Evolutionary conservation across 768 basidiomycete genomes (phyloP), one percentile per base, ranked within the genome.

Genomic region (Mycena galericulata): DNA sequence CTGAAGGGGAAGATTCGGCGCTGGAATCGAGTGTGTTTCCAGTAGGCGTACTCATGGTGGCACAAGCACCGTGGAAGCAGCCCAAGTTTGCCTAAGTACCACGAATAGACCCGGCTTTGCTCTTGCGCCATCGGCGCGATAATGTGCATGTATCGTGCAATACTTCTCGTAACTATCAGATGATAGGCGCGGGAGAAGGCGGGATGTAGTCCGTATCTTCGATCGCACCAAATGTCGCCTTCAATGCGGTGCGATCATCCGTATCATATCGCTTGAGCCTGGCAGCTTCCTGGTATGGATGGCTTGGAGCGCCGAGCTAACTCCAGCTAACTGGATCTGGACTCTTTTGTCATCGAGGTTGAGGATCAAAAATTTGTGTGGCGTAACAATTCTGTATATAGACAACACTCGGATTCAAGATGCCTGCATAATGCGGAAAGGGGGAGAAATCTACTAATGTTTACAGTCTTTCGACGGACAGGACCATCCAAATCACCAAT

Each of bases 91-190:
- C 47, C 47, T 45, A 53, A 58, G 49, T 63, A 68, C 41, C 29
- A 27, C 4, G 17, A 38, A 29, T 63, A 53, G 56, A 59, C 55
- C 26, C 7, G 18, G 51, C 17, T 46, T 10, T 3, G 27, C 27
- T 62, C 47, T 67, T 58, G 61, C 69, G 65, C 65, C 22, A 71
- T 71, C 22, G n/a, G 56, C 64, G 69, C 55, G 4, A 70, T 62
- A 58, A 24, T 53, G 46, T 46, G 55, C 65, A 32, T 32, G 43
- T 56, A 62, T 68, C 20, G 41, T 68, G 67, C 69, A 30, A 69
- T 69, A 18, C 15, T 36, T 60, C 36, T 56, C 50, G 29, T 36
- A 49, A 41, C 8, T 34, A 41, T 50, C 43, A 64, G 49, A 43
- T 49, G 54, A 49, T 22, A 18, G 26, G 53, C n/a, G 9, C 12